These are phyloP conservation scores for Pseudodiploospora longispora DNA, from an alignment of 2,329 filamentous ascomycete species.

Conservation along the genomic window DNA sequence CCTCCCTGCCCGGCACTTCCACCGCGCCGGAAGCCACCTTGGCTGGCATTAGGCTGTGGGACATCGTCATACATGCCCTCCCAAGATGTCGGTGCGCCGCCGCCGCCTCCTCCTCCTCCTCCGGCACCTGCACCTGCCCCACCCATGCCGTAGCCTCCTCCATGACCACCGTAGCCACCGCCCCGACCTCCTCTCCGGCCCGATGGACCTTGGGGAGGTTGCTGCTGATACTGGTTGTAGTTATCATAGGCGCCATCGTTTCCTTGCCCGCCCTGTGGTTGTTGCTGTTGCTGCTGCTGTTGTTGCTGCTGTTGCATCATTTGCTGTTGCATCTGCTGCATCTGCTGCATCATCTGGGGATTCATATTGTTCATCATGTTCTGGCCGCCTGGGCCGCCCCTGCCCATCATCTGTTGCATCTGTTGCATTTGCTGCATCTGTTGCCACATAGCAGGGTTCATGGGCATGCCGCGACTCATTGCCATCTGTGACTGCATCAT, in stretches of 20 bases:
- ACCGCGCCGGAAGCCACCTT: constrained; percentile 32
- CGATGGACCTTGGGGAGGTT: constrained; percentile 30
- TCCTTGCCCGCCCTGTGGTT: constrained; percentile 17
- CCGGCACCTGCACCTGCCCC: constrained; percentile 22
- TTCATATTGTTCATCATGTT: constrained; percentile 37
- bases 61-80: constrained; percentile 98
- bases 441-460: constrained; percentile 71
- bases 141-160: constrained; percentile 19
- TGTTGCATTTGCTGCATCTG: constrained; percentile 72
- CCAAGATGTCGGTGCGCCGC: constrained; percentile 74
- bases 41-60: constrained; percentile 64
- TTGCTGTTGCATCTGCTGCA: constrained; percentile 39
- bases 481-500: constrained; percentile 93
- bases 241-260: constrained; percentile 21
- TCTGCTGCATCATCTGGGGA: constrained; percentile 52
- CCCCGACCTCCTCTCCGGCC: constrained; percentile 17
- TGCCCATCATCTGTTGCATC: constrained; percentile 50
- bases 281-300: constrained; percentile 18
- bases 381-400: constrained; percentile 27
- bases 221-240: constrained; percentile 36
- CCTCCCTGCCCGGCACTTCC: constrained; percentile 32
- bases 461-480: constrained; percentile 65
- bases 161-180: constrained; percentile 23
- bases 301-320: constrained; percentile 32
- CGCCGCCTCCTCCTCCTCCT: constrained; percentile 32